phyloP scores from a whole-genome alignment of 306 rosid species.

The Malus asiatica region DNA sequence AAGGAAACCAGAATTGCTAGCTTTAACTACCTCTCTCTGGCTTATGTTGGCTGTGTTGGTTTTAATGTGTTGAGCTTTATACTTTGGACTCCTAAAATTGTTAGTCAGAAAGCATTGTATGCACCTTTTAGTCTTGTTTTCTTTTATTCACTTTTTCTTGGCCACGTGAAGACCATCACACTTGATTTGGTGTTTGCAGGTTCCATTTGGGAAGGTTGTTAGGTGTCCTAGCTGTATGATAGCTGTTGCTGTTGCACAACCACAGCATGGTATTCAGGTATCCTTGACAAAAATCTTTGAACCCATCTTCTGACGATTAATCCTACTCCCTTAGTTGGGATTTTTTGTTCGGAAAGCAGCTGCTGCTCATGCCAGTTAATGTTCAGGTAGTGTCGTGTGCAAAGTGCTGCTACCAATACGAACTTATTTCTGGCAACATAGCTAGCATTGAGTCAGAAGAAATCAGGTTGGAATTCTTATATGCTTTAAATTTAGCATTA shows the following conservation, averaged over 20 bases:
- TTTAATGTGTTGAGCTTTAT: conserved; percentile 1
- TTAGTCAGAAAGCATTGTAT: neutral
- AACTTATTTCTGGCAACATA: conserved; percentile 82
- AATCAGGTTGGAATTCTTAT: conserved; percentile 63
- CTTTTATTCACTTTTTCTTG: neutral
- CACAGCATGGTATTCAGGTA: conserved; percentile 97
- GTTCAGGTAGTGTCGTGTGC: conserved; percentile 89
- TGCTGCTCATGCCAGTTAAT: conserved; percentile 2
- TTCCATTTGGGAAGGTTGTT: conserved; percentile 89
- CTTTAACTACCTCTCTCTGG: neutral
- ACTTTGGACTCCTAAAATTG: conserved; percentile 3
- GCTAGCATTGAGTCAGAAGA: conserved; percentile 81
- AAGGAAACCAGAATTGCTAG: neutral
- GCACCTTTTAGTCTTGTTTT: neutral
- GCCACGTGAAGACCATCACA: neutral
- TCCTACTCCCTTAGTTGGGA: neutral
- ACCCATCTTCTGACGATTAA: neutral
- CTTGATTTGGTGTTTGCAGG: conserved; percentile 38
- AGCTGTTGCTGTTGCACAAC: conserved; percentile 92
- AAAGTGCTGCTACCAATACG: conserved; percentile 84
- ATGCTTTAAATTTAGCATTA: conserved; percentile 5
- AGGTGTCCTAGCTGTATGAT: conserved; percentile 82
- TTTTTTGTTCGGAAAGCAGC: neutral
- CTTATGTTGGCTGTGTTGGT: neutral
- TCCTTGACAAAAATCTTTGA: neutral